These are phyloP conservation scores for Solanum sparsipilum DNA, from an alignment of 257 asterid genomes.

Conservation along the genomic window DNA sequence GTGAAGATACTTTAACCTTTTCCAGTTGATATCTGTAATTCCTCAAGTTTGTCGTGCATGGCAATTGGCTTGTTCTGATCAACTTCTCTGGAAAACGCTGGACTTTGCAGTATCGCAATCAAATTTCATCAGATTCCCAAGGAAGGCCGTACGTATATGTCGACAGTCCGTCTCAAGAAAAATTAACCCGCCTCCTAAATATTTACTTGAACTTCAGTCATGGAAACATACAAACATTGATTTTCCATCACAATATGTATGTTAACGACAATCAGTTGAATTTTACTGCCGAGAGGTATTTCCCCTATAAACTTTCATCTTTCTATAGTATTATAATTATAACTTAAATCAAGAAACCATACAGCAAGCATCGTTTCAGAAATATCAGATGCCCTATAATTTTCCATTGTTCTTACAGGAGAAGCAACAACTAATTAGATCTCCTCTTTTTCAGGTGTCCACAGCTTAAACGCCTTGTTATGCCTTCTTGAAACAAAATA, in stretches of 20 bases:
- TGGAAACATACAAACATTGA: neutral
- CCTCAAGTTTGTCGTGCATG: slow-evolving; percentile 66
- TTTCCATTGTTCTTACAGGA: neutral
- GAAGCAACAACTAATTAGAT: neutral
- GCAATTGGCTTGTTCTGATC: slow-evolving; percentile 66
- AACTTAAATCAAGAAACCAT: neutral
- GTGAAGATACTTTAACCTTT: slow-evolving; percentile 46
- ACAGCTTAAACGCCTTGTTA: neutral
- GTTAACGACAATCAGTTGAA: neutral
- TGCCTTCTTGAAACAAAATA: neutral
- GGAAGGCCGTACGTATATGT: neutral
- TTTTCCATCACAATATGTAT: neutral
- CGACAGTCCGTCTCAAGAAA: neutral
- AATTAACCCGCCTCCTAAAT: neutral
- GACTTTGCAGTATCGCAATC: slow-evolving; percentile 25
- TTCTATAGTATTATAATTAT: too few relatives aligned
- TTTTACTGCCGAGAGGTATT: neutral
- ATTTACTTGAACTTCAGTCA: neutral
- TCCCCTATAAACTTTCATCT: neutral
- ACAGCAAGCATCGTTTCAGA: neutral
- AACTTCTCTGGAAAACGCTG: slow-evolving; percentile 53
- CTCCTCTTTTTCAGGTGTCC: neutral
- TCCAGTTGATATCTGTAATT: slow-evolving; percentile 40
- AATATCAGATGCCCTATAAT: neutral
- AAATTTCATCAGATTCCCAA: neutral